Percentiles rank a stretch among this genome's conserved stretches.
Conservation (phyloP, 73 alveolate species). For the Uronychia binucleata region DNA sequence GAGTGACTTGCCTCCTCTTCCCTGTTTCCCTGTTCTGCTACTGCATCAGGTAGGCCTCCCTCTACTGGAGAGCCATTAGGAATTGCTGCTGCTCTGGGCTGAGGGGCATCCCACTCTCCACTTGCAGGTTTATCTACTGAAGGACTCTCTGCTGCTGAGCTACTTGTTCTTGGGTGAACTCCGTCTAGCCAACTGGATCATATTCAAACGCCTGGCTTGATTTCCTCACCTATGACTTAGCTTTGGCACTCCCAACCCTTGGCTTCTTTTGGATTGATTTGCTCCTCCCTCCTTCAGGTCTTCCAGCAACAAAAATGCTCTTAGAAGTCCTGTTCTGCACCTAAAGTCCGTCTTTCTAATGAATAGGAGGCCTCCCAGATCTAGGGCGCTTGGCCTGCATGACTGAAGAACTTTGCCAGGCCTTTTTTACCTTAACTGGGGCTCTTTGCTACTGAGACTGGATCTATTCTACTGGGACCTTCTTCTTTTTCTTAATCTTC, state of each 20-base stretch:
- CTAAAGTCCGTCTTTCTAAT: background rate
- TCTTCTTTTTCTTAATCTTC: background rate
- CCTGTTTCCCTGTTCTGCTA: no score
- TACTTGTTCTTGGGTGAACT: background rate
- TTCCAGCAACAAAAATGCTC: background rate
- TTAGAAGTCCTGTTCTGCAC: background rate
- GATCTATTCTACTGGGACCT: background rate
- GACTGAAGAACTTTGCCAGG: background rate
- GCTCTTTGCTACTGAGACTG: background rate
- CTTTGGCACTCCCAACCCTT: background rate
- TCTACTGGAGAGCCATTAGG: background rate
- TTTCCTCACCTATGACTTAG: background rate
- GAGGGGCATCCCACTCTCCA: background rate
- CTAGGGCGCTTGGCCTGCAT: background rate
- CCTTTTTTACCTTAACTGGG: background rate
- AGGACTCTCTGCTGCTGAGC: background rate
- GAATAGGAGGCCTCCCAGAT: background rate
- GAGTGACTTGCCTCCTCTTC: no score
- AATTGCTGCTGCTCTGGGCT: background rate
- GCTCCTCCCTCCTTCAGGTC: background rate
- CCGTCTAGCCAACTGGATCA: background rate
- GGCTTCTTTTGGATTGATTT: background rate
- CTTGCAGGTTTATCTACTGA: background rate
- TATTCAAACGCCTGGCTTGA: no score
- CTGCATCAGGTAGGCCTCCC: background rate